These are phyloP conservation scores for Ambrosia hybrid DNA, from an alignment of 140 eudicot genomes.

Conservation along the genomic window DNA sequence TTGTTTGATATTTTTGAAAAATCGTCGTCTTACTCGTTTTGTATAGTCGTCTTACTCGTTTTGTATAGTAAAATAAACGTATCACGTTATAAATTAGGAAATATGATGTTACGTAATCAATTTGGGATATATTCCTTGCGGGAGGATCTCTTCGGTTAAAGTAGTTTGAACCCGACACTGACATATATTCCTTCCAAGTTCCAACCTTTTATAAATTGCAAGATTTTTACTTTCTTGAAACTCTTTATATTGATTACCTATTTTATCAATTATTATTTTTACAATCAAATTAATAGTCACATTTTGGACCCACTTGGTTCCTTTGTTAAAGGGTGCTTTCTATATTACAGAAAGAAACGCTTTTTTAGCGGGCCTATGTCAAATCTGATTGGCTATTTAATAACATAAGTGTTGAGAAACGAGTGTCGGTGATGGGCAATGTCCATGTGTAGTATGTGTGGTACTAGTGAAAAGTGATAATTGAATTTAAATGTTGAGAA, in stretches of 20 bases:
- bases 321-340: background rate
- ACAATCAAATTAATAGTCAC: constrained; percentile 2
- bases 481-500: too few relatives aligned
- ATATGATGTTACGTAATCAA: constrained; percentile 14
- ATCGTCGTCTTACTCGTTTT: too few relatives aligned
- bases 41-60: background rate
- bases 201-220: background rate
- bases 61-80: constrained; percentile 12
- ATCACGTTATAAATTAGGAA: background rate
- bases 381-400: background rate
- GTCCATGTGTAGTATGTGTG: too few relatives aligned
- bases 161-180: background rate
- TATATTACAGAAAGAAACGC: background rate
- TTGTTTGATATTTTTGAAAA: background rate
- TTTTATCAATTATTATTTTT: background rate
- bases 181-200: constrained; percentile 7
- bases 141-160: background rate
- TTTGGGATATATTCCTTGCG: constrained; percentile 15
- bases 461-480: too few relatives aligned
- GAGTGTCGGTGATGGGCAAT: too few relatives aligned
- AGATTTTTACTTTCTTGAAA: background rate
- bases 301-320: background rate
- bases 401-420: too few relatives aligned
- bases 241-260: background rate
- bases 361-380: background rate